phyloP scores from a whole-genome alignment of 495 filamentous ascomycete species.

The Wilcoxina mikolae region DNA sequence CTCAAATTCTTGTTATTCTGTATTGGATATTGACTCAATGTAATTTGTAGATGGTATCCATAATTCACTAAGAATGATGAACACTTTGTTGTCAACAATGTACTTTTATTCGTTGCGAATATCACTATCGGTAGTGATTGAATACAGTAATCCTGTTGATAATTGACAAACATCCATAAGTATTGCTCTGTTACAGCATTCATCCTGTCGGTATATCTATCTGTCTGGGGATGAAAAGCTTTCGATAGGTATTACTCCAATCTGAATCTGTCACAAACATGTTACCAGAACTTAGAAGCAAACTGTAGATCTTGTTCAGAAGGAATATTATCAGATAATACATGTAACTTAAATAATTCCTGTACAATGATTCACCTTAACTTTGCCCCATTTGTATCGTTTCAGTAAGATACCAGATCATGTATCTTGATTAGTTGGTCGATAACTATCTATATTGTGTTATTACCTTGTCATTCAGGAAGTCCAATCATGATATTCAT shows the following conservation, averaged over 20 bases:
- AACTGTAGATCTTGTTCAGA: slow-evolving; percentile 8
- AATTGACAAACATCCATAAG: slow-evolving; percentile 6
- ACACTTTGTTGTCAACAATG: no score
- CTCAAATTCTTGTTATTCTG: no score
- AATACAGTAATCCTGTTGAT: slow-evolving; percentile 15
- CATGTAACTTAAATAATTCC: slow-evolving; percentile 9
- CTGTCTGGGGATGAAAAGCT: slow-evolving; percentile 14
- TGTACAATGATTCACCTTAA: no score
- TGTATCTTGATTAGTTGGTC: no score
- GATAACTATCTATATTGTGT: no score
- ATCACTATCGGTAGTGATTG: slow-evolving; percentile 12
- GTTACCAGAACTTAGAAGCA: slow-evolving; percentile 7
- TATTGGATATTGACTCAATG: no score
- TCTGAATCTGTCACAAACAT: not conserved
- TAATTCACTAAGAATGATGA: no score
- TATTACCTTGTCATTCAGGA: no score
- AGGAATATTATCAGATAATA: slow-evolving; percentile 1
- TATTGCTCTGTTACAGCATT: slow-evolving; percentile 18
- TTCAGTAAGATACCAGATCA: no score
- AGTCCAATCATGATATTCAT: no score
- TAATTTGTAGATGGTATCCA: no score
- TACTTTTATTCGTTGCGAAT: slow-evolving; percentile 24
- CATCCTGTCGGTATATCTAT: slow-evolving; percentile 16
- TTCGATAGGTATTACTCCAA: not conserved
- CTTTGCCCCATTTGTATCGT: no score